A percentile compares a stretch with the other conserved stretches of the same genome.
Conservation (phyloP, 352 stramenopile species). For the Phytophthora aleatoria region DNA sequence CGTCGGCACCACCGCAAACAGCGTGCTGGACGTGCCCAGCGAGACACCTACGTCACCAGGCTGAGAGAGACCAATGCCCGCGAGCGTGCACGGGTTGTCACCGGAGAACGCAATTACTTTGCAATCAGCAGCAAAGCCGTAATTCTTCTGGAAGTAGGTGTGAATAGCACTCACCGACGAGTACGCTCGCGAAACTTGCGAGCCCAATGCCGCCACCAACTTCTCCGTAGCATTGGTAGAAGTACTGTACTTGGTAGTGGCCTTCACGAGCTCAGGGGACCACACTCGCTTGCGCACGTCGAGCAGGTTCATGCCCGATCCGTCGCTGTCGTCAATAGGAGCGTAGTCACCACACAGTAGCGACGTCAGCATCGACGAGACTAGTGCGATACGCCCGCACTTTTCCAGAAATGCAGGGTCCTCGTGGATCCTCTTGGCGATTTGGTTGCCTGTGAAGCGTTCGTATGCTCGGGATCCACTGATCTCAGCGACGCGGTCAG, state of each 20-base stretch:
- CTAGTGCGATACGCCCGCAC: slow-evolving; percentile 54
- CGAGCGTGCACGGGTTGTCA: slow-evolving; percentile 83
- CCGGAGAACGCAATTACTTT: slow-evolving; percentile 77
- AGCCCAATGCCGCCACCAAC: slow-evolving; percentile 39
- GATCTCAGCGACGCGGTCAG: slow-evolving; percentile 62
- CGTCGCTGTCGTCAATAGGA: slow-evolving; percentile 80
- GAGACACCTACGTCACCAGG: slow-evolving; percentile 65
- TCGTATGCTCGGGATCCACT: slow-evolving; percentile 82
- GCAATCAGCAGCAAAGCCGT: slow-evolving; percentile 60
- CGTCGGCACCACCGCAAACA: slow-evolving; percentile 62
- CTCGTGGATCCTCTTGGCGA: slow-evolving; percentile 60
- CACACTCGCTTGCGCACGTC: slow-evolving; percentile 64
- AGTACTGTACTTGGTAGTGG: slow-evolving; percentile 35
- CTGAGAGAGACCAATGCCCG: slow-evolving; percentile 61
- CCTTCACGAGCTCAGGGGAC: slow-evolving; percentile 54
- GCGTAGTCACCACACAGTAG: slow-evolving; percentile 68
- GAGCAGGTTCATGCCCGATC: slow-evolving; percentile 86
- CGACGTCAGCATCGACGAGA: slow-evolving; percentile 81
- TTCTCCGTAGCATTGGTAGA: slow-evolving; percentile 23
- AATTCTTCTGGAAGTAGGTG: slow-evolving; percentile 69
- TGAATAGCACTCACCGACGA: slow-evolving; percentile 50
- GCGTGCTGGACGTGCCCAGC: slow-evolving; percentile 65
- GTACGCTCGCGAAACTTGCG: slow-evolving; percentile 55
- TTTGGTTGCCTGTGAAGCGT: slow-evolving; percentile 86
- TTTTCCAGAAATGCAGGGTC: slow-evolving; percentile 49